Conservation (phyloP, 2,329 filamentous ascomycete species). For the Hirsutella rhossiliensis region DNA sequence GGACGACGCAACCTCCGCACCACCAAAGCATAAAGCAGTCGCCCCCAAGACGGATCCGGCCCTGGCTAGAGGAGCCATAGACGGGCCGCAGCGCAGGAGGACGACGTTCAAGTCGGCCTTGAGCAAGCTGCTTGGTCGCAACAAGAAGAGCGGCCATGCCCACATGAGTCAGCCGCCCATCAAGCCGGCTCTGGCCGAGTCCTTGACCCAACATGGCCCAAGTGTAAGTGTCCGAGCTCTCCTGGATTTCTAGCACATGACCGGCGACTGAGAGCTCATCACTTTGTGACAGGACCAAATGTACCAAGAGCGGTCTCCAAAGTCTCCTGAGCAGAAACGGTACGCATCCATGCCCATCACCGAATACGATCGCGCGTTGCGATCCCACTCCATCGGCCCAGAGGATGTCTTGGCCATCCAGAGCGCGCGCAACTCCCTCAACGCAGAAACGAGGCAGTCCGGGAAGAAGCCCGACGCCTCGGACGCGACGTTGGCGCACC, state of each 20-base stretch:
- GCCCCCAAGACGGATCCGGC: background rate
- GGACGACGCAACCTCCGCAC: background rate
- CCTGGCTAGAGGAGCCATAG: background rate
- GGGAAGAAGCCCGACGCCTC: slow-evolving; percentile 7
- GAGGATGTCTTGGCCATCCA: slow-evolving; percentile 41
- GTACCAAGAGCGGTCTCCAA: slow-evolving; percentile 20
- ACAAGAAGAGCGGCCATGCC: slow-evolving; percentile 25
- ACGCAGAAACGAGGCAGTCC: slow-evolving; percentile 27
- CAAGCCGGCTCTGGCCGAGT: background rate
- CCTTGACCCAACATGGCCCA: slow-evolving; percentile 22
- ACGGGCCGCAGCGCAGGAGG: slow-evolving; percentile 39
- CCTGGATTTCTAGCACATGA: no score
- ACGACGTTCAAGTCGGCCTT: slow-evolving; percentile 44
- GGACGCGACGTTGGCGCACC: slow-evolving; percentile 1
- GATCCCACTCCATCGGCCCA: slow-evolving; percentile 48
- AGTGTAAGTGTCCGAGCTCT: slow-evolving; percentile 30
- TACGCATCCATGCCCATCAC: slow-evolving; percentile 47
- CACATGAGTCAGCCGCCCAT: background rate
- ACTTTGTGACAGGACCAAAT: background rate
- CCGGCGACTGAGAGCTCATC: no score
- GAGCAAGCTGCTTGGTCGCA: slow-evolving; percentile 46
- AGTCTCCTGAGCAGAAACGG: slow-evolving; percentile 33
- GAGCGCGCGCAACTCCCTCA: slow-evolving; percentile 40
- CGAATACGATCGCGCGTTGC: slow-evolving; percentile 46
- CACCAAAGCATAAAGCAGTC: background rate